phyloP scores from a whole-genome alignment of 169 alveolate genomes.

The Plasmodium knowlesi region DNA sequence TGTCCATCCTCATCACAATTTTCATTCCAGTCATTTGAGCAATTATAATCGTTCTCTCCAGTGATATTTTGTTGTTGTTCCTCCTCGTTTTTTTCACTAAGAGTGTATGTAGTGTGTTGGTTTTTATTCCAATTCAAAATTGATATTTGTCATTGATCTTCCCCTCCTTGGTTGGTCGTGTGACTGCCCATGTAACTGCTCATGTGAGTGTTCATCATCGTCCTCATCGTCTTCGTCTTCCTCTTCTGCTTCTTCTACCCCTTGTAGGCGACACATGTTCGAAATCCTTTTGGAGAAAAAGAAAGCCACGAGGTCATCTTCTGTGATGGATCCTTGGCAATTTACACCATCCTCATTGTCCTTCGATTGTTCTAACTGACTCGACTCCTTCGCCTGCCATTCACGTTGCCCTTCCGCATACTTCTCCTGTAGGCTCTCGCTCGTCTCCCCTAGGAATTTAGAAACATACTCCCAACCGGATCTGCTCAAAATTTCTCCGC shows the following conservation, averaged over 20 bases:
- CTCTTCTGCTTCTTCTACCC: not conserved
- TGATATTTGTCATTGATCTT: not conserved
- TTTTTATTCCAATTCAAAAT: not conserved
- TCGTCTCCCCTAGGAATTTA: constrained; percentile 4
- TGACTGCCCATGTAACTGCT: not conserved
- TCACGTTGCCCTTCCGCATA: not conserved
- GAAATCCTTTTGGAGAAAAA: constrained; percentile 7
- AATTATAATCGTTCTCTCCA: too few relatives aligned
- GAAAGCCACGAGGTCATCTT: not conserved
- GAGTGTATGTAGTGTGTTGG: not conserved
- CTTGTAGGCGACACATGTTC: not conserved
- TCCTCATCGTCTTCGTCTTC: not conserved
- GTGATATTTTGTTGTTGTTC: too few relatives aligned
- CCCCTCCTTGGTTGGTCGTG: not conserved
- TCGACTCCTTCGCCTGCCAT: not conserved
- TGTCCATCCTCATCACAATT: too few relatives aligned
- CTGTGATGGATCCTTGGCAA: not conserved
- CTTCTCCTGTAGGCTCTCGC: not conserved
- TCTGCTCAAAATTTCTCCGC: constrained; percentile 14
- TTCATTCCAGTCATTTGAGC: too few relatives aligned
- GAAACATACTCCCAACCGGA: constrained; percentile 59
- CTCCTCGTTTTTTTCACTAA: not conserved
- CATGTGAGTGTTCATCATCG: not conserved
- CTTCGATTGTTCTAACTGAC: not conserved
- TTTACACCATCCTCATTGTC: not conserved